Evolutionary conservation across 495 filamentous ascomycete species (phyloP).

Genomic region (Melanomma pulvis-pyrius): DNA sequence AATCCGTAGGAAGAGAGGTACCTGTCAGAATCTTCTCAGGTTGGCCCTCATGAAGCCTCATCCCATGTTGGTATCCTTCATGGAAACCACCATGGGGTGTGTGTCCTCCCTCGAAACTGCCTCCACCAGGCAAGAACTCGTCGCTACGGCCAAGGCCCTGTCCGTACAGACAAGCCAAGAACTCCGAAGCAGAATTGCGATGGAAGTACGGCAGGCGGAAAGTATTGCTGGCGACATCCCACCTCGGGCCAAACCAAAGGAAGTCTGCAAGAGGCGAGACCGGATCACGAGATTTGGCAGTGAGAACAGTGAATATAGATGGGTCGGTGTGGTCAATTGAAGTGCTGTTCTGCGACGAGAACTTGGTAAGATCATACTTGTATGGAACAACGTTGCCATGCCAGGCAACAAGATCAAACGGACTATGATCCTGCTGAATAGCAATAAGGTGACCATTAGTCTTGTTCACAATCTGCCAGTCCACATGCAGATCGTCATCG

Average conservation of each 20-base stretch:
- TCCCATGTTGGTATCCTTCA: constrained; percentile 50
- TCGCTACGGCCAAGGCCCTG: constrained; percentile 50
- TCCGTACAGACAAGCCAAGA: constrained; percentile 49
- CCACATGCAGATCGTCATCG: constrained; percentile 47
- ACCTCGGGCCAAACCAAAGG: constrained; percentile 51
- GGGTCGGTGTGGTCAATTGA: constrained; percentile 52
- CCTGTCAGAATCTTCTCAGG: constrained; percentile 48
- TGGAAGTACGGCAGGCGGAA: constrained; percentile 53
- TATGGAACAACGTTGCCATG: constrained; percentile 53
- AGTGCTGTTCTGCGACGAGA: constrained; percentile 49
- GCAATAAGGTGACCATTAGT: constrained; percentile 45
- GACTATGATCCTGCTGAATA: constrained; percentile 50
- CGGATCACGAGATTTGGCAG: constrained; percentile 48
- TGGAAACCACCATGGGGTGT: constrained; percentile 51
- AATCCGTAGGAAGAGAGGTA: constrained; percentile 4
- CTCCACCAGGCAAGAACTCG: constrained; percentile 50
- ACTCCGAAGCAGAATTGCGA: constrained; percentile 51
- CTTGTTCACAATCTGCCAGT: constrained; percentile 48
- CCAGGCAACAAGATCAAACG: constrained; percentile 51
- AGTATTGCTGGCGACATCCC: constrained; percentile 51
- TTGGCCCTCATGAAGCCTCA: constrained; percentile 48
- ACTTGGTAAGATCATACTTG: constrained; percentile 52
- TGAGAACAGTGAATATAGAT: constrained; percentile 49
- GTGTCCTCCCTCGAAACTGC: constrained; percentile 50
- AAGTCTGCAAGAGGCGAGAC: constrained; percentile 48